Conservation (phyloP, 768 basidiomycete genomes). For the Lactarius hatsudake region DNA sequence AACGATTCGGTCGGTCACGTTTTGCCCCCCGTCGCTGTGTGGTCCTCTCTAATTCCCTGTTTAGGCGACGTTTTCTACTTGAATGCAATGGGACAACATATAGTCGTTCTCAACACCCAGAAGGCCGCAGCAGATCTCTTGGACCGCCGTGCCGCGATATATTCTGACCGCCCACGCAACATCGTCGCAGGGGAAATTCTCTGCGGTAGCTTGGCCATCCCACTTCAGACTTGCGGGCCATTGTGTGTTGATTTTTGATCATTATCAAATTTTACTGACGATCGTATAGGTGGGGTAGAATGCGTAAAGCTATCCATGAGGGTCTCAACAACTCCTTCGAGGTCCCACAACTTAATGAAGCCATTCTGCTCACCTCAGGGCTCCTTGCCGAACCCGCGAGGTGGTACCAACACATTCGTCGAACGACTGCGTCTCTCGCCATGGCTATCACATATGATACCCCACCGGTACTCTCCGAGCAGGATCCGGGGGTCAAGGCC, state of each 20-base stretch:
- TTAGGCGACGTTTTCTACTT: constrained; percentile 26
- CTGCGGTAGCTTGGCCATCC: constrained; percentile 23
- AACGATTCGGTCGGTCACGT: constrained; percentile 12
- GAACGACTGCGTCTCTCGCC: constrained; percentile 22
- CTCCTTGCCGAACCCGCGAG: constrained; percentile 15
- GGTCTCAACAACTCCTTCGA: constrained; percentile 17
- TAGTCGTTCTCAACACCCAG: constrained; percentile 30
- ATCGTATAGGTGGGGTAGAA: constrained; percentile 22
- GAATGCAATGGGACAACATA: constrained; percentile 24
- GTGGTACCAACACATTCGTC: constrained; percentile 22
- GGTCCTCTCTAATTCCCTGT: not conserved
- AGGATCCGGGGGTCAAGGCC: constrained; percentile 15
- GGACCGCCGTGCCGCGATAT: constrained; percentile 26
- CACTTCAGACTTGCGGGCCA: constrained; percentile 21
- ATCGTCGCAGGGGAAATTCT: constrained; percentile 22
- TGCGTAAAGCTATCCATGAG: constrained; percentile 25
- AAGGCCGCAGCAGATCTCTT: constrained; percentile 31
- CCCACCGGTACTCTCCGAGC: constrained; percentile 17
- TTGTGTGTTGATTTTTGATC: constrained; percentile 4
- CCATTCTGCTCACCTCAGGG: constrained; percentile 18
- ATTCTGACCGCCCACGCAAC: constrained; percentile 24
- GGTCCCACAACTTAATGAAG: constrained; percentile 14
- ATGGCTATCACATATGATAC: constrained; percentile 25
- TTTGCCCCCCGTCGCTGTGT: not conserved
- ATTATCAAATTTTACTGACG: not conserved